Percentiles rank a stretch among this genome's conserved stretches.
Evolutionary conservation across 352 stramenopile species (phyloP).

Genomic region (Aphanomyces cochlioides): DNA sequence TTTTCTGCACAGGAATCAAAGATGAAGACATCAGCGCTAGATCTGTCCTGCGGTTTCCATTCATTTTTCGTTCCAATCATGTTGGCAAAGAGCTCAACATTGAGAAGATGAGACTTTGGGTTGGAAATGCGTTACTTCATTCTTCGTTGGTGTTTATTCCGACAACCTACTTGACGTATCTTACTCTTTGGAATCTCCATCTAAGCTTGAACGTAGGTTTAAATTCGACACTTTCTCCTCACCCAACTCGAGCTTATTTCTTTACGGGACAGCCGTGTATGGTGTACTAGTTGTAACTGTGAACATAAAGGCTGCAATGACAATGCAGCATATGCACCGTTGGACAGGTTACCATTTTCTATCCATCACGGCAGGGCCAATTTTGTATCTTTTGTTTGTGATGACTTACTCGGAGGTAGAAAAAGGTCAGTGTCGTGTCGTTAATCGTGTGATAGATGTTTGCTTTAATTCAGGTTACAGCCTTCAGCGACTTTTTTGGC

Average conservation of each 20-base stretch:
- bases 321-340: slow-evolving; percentile 71
- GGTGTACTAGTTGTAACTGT: slow-evolving; percentile 71
- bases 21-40: slow-evolving; percentile 79
- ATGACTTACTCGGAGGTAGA: slow-evolving; percentile 57
- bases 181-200: neutral
- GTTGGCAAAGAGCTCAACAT: slow-evolving; percentile 28
- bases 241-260: slow-evolving; percentile 43
- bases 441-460: too few species aligned
- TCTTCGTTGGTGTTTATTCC: slow-evolving; percentile 72
- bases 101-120: slow-evolving; percentile 51
- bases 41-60: slow-evolving; percentile 65
- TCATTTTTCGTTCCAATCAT: slow-evolving; percentile 59
- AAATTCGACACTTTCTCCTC: slow-evolving; percentile 18
- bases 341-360: slow-evolving; percentile 72
- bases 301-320: slow-evolving; percentile 61
- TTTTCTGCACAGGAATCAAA: slow-evolving; percentile 39
- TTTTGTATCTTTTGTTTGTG: slow-evolving; percentile 69
- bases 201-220: neutral
- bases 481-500: slow-evolving; percentile 73
- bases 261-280: slow-evolving; percentile 71
- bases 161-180: slow-evolving; percentile 34
- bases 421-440: neutral
- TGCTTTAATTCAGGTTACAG: slow-evolving; percentile 7
- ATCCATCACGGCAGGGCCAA: slow-evolving; percentile 59
- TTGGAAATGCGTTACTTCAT: slow-evolving; percentile 69